phyloP scores from a whole-genome alignment of 192 early-diverging fungal species.

The Coemansia furcata region DNA sequence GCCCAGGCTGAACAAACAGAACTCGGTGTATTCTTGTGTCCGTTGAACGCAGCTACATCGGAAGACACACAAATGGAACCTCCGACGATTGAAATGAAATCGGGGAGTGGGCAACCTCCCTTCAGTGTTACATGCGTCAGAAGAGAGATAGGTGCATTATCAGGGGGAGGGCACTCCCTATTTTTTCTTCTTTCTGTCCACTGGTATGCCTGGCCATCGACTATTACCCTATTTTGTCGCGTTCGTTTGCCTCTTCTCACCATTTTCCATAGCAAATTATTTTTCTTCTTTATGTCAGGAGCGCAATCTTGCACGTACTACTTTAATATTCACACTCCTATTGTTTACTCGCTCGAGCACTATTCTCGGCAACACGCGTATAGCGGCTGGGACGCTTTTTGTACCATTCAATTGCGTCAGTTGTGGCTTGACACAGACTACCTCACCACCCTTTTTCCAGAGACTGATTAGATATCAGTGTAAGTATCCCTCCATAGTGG shows the following conservation, averaged over 20 bases:
- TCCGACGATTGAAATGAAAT: neutral
- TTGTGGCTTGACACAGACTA: conserved; percentile 2
- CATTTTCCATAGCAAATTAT: neutral
- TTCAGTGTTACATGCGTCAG: neutral
- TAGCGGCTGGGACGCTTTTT: neutral
- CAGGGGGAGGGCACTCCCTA: neutral
- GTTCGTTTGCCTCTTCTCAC: neutral
- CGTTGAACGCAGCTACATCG: neutral
- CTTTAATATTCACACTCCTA: neutral
- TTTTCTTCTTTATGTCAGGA: neutral
- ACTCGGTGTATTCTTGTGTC: neutral
- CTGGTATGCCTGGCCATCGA: neutral
- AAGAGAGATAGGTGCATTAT: conserved; percentile 9
- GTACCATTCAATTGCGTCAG: neutral
- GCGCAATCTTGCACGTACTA: neutral
- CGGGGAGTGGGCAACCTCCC: neutral
- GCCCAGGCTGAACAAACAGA: neutral
- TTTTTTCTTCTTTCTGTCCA: neutral
- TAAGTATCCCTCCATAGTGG: neutral
- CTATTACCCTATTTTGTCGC: neutral
- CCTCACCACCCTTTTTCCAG: neutral
- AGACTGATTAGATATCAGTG: neutral
- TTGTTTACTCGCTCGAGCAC: neutral
- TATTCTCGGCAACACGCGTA: neutral
- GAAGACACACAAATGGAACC: neutral